Evolutionary conservation across 257 asterid genomes (phyloP), one percentile per base, ranked within the genome.

Genomic region (Solanum chaucha): DNA sequence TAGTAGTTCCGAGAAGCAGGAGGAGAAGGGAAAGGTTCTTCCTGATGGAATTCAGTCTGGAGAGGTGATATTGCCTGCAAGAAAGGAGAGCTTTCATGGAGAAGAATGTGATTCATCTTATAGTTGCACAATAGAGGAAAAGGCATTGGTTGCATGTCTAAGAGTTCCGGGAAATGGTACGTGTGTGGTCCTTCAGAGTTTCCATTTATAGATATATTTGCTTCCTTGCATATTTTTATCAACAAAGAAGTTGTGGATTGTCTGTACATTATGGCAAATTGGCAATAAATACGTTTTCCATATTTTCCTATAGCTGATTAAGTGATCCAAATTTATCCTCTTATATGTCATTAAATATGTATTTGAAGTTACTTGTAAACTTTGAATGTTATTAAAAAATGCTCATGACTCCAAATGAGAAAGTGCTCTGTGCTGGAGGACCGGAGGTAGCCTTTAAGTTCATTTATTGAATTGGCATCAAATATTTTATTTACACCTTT

Each of bases 81-180:
- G 93, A 86, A 89, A 88, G 84, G 90, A 88, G 38, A 86, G 81
- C 48, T 82, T 71, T 22, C 86, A 41, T 32, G 89, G 89, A 61
- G 98, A 93, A 89, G 93, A 90, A 86, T 96, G 99, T 82, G 99
- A 94, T 92, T 90, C 97, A 58, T 93, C 98, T 0, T 93, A 93
- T 88, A 94, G 96, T 51, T 96, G 99, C 90, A 90, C 87, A 26
- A 95, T 92, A 44, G 92, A 93, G 86, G 94, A 91, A 75, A 93
- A 93, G 89, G 87, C 93, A 6, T 84, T 96, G 83, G 94, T 95
- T 89, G 99, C 98, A 86, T 96, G 99, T 85, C 86, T 96, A 89
- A 90, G 95, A 92, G 98, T 96, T 92, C 98, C 96, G 24, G 99
- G 99, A 59, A 91, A 94, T 86, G 99, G 99, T 95, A 93, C 26